Base-by-base conservation (phyloP, 1,284 basidiomycete genomes). In the Pseudozyma flocculosa region DNA sequence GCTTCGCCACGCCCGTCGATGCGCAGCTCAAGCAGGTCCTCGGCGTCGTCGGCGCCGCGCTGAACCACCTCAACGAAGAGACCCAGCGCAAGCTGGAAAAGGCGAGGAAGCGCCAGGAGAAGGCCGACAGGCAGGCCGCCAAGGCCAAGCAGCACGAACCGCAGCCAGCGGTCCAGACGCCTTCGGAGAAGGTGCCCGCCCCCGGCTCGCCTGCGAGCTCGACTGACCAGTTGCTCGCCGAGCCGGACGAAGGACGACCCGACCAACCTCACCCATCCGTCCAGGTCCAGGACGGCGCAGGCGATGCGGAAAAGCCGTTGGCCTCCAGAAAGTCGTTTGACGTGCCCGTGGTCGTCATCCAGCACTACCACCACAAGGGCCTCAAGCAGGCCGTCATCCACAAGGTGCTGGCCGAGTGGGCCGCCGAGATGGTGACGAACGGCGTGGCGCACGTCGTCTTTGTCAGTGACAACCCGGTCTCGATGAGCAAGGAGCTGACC, bases 361-460 rank as follows among this genome's bases (percentile, higher is more conserved):
- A 72, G 41, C 56, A 67, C 51, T 74, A 72, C 68, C 68, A 70
- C 39, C 70, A 68, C 55, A 72, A 72, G 48, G 68, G 68, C 11
- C 58, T 74, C 61, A 84, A 84, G 54, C 83, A 83, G 65, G 86
- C 88, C 39, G 87, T 90, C 40, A 72, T 96, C 19, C 84, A 90
- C 76, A 82, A 83, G 40, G 88, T 88, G 2, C 79, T 98, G 19
- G 85, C 88, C 1, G 85, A 88, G 53, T 98, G 94, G 94, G 88
- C 86, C 3, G 90, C 90, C 0, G 83, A 82, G 14, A 45, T 74
- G n/a, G 67, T 68, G 19, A 59, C 61, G 17, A 60, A 46, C 5
- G 56, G 85, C 85, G 82, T 91, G 49, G 94, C 94, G 0, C 94
- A 98, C 78, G 92, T 96, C 38, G 82, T 98, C 43, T 86, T 97